Evolutionary conservation across 805 yeast species (phyloP), one percentile per base, ranked within the genome.

Genomic region (Scheffersomyces stipitis): DNA sequence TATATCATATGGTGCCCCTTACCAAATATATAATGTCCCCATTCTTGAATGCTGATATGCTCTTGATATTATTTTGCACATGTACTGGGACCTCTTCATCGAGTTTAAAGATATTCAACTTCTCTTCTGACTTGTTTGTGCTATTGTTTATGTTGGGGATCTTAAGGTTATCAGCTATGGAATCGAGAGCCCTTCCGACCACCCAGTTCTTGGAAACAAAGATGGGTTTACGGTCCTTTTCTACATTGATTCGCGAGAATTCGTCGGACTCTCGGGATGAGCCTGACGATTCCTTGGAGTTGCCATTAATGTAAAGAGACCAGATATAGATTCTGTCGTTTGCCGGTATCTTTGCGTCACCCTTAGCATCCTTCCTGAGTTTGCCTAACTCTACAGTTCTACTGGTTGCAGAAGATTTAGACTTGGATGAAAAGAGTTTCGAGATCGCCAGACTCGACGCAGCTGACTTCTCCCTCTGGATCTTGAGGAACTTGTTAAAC

Each of bases 121-220:
- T 58, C 37, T 71, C 68, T 13, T 59, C 53, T 4, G 58, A 48
- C 17, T 71, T 73, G 26, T 51, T 62, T 3, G 72, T 73, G 22
- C 53, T 49, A 49, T 77, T 78, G 46, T 80, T 80, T 23, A 54
- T 53, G 52, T 80, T 80, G 34, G 58, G 58, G 10, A 81, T 69
- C 37, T 62, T 67, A 38, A 78, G 54, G 26, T 60, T 49, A 18
- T 69, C 73, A 6, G 83, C 72, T 5, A 75, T 66, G 16, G 69
- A 65, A 52, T 80, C 86, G 23, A 81, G 52, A 13, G 78, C 71
- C 37, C 79, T 58, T 1, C 86, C 86, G 22, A 78, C 71, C 0
- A 80, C 76, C 83, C 84, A 80, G 18, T 67, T 58, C 38, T 69
- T 74, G 13, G 77, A 76, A 10, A 79, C 70, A 52, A 51, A 81